Evolutionary conservation across 352 stramenopile genomes (phyloP).

Genomic region (Phytophthora lateralis): DNA sequence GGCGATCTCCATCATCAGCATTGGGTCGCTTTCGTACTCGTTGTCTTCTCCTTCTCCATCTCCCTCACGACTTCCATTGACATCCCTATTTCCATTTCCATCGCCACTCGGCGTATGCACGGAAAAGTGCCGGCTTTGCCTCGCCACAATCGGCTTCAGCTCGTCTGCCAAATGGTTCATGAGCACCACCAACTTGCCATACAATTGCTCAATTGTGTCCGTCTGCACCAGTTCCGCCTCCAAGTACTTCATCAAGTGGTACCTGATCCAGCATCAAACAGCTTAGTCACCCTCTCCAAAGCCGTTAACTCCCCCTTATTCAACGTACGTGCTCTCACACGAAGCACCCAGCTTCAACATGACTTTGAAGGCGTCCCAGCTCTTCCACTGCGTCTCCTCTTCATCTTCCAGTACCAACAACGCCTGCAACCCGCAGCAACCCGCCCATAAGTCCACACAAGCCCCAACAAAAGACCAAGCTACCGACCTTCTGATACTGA

Average conservation of each 20-base stretch:
- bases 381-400: conserved; percentile 49
- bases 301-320: not conserved
- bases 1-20: conserved; percentile 41
- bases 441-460: not conserved
- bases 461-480: not conserved
- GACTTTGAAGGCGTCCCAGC: conserved; percentile 55
- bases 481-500: conserved; percentile 59
- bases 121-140: conserved; percentile 38
- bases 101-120: conserved; percentile 22
- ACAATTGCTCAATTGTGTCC: conserved; percentile 68
- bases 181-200: conserved; percentile 60
- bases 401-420: conserved; percentile 48
- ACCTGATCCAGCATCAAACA: conserved; percentile 29
- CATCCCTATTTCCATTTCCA: not conserved
- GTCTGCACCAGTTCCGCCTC: conserved; percentile 53
- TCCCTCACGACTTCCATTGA: conserved; percentile 14
- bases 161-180: conserved; percentile 66
- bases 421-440: conserved; percentile 31
- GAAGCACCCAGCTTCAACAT: conserved; percentile 66
- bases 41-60: conserved; percentile 4
- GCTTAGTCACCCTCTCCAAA: not conserved
- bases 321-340: conserved; percentile 67
- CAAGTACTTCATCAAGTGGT: conserved; percentile 75
- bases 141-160: conserved; percentile 52
- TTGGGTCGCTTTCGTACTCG: conserved; percentile 26